Evolutionary conservation across 2,329 filamentous ascomycete species (phyloP).

Genomic region (Talaromyces sp.): DNA sequence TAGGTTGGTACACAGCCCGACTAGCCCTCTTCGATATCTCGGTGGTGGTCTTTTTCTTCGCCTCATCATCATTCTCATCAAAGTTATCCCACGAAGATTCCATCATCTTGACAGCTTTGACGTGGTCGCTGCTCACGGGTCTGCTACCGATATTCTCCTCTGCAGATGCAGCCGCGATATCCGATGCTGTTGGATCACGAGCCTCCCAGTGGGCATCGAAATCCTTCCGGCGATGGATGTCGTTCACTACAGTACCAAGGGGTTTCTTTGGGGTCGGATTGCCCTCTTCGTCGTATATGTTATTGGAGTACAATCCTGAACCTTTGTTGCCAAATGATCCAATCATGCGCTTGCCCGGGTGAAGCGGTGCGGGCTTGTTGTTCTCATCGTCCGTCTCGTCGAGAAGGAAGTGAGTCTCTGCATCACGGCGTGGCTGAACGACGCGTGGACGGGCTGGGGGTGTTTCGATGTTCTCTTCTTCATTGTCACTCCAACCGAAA

Average conservation of each 20-base stretch:
- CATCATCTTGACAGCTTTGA: conserved; percentile 72
- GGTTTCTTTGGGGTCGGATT: conserved; percentile 37
- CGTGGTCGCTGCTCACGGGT: conserved; percentile 56
- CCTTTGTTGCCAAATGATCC: conserved; percentile 63
- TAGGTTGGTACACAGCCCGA: conserved; percentile 32
- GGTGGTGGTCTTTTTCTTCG: conserved; percentile 25
- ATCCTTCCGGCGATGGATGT: conserved; percentile 69
- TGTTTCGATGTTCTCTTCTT: conserved; percentile 39
- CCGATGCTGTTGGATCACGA: conserved; percentile 51
- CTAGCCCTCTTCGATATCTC: conserved; percentile 24
- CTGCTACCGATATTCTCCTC: conserved; percentile 44
- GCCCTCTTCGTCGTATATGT: conserved; percentile 64
- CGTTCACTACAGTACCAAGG: conserved; percentile 67
- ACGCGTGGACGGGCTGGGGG: conserved; percentile 54
- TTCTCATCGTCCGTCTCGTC: conserved; percentile 67
- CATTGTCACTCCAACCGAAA: conserved; percentile 71
- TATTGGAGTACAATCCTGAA: conserved; percentile 72
- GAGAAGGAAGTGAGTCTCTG: conserved; percentile 79
- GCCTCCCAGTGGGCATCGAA: conserved; percentile 77
- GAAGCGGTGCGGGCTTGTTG: conserved; percentile 34
- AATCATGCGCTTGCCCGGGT: conserved; percentile 31
- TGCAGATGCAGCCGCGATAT: conserved; percentile 23
- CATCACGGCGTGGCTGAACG: conserved; percentile 70
- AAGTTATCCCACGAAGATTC: conserved; percentile 54
- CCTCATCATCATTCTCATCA: conserved; percentile 30